Percentiles rank a stretch among this genome's conserved stretches.
Conservation (phyloP, 345 rosid species). For the Corchorus capsularis region DNA sequence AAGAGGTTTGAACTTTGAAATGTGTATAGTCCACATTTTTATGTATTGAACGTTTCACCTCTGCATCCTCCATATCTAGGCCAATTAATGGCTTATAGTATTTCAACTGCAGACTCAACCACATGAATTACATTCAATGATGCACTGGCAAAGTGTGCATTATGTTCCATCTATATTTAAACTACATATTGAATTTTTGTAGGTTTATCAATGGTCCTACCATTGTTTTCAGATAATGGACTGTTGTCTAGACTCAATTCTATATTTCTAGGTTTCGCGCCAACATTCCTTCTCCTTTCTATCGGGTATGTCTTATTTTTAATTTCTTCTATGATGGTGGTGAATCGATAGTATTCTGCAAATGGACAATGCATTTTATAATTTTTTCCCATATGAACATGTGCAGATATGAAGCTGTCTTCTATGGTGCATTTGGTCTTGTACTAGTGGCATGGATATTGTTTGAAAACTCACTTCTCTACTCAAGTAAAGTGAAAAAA, state of each 20-base stretch:
- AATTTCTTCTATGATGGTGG: not conserved
- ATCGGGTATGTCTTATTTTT: slow-evolving; percentile 62
- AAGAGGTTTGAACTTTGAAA: not conserved
- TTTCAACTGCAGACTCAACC: not conserved
- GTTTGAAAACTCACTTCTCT: slow-evolving; percentile 68
- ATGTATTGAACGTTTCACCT: not conserved
- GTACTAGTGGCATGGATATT: slow-evolving; percentile 84
- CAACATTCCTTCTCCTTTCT: slow-evolving; percentile 84
- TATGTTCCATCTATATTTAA: slow-evolving; percentile 5
- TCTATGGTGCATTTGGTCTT: slow-evolving; percentile 80
- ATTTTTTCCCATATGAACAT: slow-evolving; percentile 29
- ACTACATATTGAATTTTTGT: slow-evolving; percentile 27
- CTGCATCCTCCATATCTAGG: not conserved
- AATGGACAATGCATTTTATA: slow-evolving; percentile 11
- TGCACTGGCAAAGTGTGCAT: not conserved
- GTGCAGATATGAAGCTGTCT: slow-evolving; percentile 89
- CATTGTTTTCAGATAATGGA: slow-evolving; percentile 70
- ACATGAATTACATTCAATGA: not conserved
- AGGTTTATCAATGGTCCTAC: slow-evolving; percentile 83
- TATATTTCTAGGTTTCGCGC: slow-evolving; percentile 89
- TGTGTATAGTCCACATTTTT: not conserved
- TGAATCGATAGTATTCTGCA: slow-evolving; percentile 3
- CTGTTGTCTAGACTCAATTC: slow-evolving; percentile 79
- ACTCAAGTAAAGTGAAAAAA: slow-evolving; percentile 44
- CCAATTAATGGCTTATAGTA: not conserved